Percentiles rank a stretch among this genome's conserved stretches.
phyloP scores from a whole-genome alignment of 1,284 basidiomycete species.

The Apiotrichum sp. region DNA sequence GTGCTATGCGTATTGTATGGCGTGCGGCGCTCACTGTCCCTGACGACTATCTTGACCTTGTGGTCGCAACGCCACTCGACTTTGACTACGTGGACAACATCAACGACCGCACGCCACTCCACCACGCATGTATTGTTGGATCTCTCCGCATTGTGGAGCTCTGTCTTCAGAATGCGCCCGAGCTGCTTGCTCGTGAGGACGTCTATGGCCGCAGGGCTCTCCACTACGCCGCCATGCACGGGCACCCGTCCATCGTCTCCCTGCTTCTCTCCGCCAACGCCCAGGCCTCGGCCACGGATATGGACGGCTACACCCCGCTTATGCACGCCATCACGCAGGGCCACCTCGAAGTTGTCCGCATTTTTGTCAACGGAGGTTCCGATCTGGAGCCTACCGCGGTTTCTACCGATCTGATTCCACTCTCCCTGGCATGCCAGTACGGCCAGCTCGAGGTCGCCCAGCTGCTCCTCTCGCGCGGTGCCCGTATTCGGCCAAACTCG shows the following conservation, averaged over 20 bases:
- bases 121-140: slow-evolving; percentile 85
- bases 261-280: slow-evolving; percentile 66
- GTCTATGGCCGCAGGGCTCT: slow-evolving; percentile 88
- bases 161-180: slow-evolving; percentile 60
- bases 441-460: slow-evolving; percentile 81
- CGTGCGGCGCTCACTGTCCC: slow-evolving; percentile 78
- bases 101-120: slow-evolving; percentile 91
- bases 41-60: slow-evolving; percentile 63
- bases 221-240: slow-evolving; percentile 94
- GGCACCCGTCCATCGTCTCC: slow-evolving; percentile 69
- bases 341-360: slow-evolving; percentile 69
- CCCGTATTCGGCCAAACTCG: slow-evolving; percentile 74
- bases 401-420: slow-evolving; percentile 69
- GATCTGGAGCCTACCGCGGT: slow-evolving; percentile 54
- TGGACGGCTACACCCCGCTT: slow-evolving; percentile 89
- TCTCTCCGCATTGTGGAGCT: slow-evolving; percentile 70
- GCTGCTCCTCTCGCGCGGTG: slow-evolving; percentile 70
- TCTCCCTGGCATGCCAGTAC: slow-evolving; percentile 83
- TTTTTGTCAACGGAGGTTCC: slow-evolving; percentile 64
- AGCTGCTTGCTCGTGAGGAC: slow-evolving; percentile 34
- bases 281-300: slow-evolving; percentile 66
- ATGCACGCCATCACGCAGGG: slow-evolving; percentile 89
- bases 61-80: slow-evolving; percentile 76
- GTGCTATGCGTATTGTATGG: slow-evolving; percentile 77
- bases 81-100: slow-evolving; percentile 93